Conservation (phyloP, 208 protist genomes). For the Wallacemonas sp. region DNA sequence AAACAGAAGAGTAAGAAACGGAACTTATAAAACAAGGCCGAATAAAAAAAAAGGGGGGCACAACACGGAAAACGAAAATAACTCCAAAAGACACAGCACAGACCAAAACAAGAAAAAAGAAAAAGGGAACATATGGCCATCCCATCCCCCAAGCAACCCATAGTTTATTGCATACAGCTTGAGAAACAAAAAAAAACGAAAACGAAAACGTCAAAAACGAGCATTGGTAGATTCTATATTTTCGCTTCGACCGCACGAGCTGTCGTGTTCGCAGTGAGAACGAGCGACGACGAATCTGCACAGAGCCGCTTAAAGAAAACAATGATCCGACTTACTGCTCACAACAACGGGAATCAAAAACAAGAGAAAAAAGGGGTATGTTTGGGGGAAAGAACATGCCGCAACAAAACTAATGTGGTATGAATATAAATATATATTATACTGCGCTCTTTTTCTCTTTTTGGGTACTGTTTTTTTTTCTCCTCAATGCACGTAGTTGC, state of each 20-base stretch:
- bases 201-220: too few species aligned
- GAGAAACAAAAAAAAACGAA: too few species aligned
- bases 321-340: not conserved
- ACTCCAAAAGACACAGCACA: too few species aligned
- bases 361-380: constrained; percentile 10
- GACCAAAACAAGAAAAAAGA: constrained; percentile 5
- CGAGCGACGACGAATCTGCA: not conserved
- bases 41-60: not conserved
- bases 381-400: not conserved
- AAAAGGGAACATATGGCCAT: too few species aligned
- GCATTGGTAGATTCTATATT: too few species aligned
- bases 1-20: not conserved
- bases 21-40: constrained; percentile 1
- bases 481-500: too few species aligned
- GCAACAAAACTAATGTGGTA: constrained; percentile 11
- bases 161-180: too few species aligned
- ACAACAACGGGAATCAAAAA: constrained; percentile 9
- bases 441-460: not conserved
- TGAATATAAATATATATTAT: too few species aligned
- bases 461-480: not conserved
- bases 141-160: too few species aligned
- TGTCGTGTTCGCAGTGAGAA: too few species aligned
- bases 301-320: constrained; percentile 7
- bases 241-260: too few species aligned
- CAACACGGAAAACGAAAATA: constrained; percentile 11